Conservation (phyloP, 805 yeast genomes). For the Yarrowia yakushimensis region DNA sequence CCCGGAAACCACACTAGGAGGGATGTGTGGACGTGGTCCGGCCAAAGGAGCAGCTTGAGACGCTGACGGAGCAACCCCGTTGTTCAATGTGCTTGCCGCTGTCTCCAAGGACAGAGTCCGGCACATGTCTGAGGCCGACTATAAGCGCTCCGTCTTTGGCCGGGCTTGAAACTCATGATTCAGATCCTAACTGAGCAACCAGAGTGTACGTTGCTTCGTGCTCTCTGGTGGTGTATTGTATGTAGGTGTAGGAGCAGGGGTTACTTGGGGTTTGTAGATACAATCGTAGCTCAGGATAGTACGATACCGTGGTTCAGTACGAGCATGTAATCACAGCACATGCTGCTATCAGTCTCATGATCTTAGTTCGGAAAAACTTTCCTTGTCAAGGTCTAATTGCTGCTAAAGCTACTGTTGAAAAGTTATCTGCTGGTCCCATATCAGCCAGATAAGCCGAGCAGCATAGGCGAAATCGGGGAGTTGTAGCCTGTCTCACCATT, state of each 20-base stretch:
- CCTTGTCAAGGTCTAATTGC: neutral
- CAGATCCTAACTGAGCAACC: neutral
- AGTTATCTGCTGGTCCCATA: neutral
- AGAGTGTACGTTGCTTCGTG: too few species aligned
- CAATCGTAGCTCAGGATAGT: too few species aligned
- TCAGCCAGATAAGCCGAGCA: neutral
- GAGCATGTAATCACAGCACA: too few species aligned
- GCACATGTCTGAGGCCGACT: slow-evolving; percentile 1
- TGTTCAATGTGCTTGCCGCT: neutral
- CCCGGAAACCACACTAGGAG: slow-evolving; percentile 3
- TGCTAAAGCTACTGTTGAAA: neutral
- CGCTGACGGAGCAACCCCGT: neutral
- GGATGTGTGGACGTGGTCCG: neutral
- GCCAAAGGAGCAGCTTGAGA: neutral
- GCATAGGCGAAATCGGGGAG: neutral
- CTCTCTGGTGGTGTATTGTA: neutral
- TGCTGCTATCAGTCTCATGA: too few species aligned
- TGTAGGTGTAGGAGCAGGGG: neutral
- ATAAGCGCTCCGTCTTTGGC: neutral
- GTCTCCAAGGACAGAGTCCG: neutral
- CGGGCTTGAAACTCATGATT: neutral
- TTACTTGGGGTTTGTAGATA: too few species aligned
- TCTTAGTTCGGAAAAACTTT: too few species aligned
- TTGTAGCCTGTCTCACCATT: neutral
- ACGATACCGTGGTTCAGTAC: too few species aligned